These are phyloP conservation scores for Jacaranda copaia DNA, from an alignment of 257 asterid species.

Conservation along the genomic window DNA sequence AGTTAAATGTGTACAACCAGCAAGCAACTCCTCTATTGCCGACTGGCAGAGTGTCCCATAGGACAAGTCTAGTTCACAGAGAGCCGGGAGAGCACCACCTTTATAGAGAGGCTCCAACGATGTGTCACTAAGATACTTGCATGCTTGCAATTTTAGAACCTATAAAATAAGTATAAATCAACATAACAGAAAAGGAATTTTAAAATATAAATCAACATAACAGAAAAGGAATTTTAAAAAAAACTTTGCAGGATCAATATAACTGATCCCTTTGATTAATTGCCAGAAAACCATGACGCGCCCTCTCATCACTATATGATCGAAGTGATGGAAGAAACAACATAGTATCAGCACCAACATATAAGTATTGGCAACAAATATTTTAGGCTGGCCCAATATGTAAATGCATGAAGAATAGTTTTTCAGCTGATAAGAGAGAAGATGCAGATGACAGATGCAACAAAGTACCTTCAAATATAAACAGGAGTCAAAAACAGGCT, in stretches of 20 bases:
- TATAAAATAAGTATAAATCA: conserved; percentile 35
- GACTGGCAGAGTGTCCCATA: conserved; percentile 92
- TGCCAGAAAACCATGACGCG: background rate
- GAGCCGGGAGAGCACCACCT: conserved; percentile 85
- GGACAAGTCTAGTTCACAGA: conserved; percentile 88
- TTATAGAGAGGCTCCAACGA: conserved; percentile 93
- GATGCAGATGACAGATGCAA: conserved; percentile 1
- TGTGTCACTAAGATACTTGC: conserved; percentile 87
- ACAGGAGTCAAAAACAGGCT: conserved; percentile 83
- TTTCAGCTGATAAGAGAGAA: conserved; percentile 2
- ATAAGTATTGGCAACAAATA: background rate
- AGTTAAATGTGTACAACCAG: conserved; percentile 83
- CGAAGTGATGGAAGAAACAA: background rate
- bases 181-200: background rate
- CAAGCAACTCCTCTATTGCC: conserved; percentile 91
- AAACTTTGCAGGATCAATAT: conserved; percentile 3
- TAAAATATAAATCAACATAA: conserved; percentile 13
- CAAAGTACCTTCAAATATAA: conserved; percentile 71
- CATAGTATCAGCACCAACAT: background rate
- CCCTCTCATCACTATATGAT: background rate
- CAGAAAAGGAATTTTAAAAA: background rate
- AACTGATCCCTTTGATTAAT: background rate
- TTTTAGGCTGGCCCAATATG: background rate
- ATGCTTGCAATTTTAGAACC: conserved; percentile 99
- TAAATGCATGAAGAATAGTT: background rate